A percentile compares a stretch with the other conserved stretches of the same genome.
phyloP scores from a whole-genome alignment of 2,329 filamentous ascomycete genomes.

The Trichoderma asperellum region DNA sequence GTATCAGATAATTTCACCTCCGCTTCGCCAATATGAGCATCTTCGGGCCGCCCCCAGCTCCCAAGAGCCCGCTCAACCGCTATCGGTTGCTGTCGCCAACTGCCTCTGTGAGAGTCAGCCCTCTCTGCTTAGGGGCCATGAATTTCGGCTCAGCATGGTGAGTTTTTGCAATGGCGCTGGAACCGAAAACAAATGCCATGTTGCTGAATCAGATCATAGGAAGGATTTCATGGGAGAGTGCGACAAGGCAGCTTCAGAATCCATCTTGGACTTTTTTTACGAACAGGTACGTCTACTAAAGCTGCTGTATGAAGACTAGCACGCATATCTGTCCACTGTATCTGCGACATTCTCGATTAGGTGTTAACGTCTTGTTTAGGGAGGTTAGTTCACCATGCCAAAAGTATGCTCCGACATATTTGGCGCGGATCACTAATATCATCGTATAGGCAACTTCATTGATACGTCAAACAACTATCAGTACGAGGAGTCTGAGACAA shows the following conservation, averaged over 20 bases:
- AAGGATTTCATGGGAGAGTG: conserved; percentile 65
- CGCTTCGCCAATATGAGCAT: neutral
- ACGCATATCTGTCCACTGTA: neutral
- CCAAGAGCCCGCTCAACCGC: conserved; percentile 64
- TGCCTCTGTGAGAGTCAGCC: conserved; percentile 68
- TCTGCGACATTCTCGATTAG: neutral
- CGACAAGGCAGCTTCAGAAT: conserved; percentile 63
- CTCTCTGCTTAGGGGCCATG: conserved; percentile 67
- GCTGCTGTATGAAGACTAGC: neutral
- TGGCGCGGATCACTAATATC: neutral
- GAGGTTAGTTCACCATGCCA: conserved; percentile 32
- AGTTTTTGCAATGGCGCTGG: conserved; percentile 4
- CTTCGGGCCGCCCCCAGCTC: conserved; percentile 42
- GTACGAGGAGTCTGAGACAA: conserved; percentile 62
- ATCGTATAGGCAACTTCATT: conserved; percentile 67
- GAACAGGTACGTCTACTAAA: conserved; percentile 48
- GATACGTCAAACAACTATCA: conserved; percentile 74
- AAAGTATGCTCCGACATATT: neutral
- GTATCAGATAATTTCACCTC: neutral
- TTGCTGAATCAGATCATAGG: conserved; percentile 41
- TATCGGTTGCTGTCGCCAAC: conserved; percentile 69
- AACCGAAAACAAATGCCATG: neutral
- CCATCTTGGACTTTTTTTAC: conserved; percentile 68
- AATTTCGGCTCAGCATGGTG: conserved; percentile 63
- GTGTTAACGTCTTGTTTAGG: conserved; percentile 33